Conservation (phyloP, 345 rosid genomes). For the Citrus sp. region DNA sequence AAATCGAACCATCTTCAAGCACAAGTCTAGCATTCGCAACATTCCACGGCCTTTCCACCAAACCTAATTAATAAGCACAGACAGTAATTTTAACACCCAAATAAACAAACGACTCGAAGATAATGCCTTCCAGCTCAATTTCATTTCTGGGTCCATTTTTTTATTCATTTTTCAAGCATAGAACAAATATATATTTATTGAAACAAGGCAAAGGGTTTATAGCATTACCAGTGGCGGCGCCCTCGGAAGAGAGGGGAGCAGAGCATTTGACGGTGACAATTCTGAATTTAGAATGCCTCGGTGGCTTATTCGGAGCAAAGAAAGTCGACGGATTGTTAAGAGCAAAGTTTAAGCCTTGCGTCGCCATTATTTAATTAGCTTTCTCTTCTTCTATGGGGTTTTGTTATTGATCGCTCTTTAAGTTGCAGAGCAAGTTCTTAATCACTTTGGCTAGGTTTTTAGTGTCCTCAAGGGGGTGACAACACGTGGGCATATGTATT, state of each 20-base stretch:
- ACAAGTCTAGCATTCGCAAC: conserved; percentile 81
- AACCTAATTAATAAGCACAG: conserved; percentile 20
- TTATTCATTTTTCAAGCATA: too few species aligned
- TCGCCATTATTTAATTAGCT: conserved; percentile 21
- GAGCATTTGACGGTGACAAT: conserved; percentile 51
- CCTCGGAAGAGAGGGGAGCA: conserved; percentile 37
- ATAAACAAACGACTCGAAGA: neutral
- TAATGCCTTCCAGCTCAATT: too few species aligned
- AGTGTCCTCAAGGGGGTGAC: too few species aligned
- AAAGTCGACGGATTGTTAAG: conserved; percentile 9
- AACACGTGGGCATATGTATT: too few species aligned
- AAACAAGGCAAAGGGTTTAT: neutral
- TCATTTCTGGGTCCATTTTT: neutral
- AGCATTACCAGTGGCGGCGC: conserved; percentile 47
- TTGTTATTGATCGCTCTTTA: too few species aligned
- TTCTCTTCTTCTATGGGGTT: neutral
- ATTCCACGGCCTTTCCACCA: conserved; percentile 83
- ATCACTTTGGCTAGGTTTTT: too few species aligned
- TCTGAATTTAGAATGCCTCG: conserved; percentile 22
- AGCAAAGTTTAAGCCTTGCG: conserved; percentile 15
- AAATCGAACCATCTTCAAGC: conserved; percentile 86
- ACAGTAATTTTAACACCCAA: neutral
- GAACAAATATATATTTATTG: neutral
- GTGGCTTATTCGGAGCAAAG: neutral
- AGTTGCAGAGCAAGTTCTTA: too few species aligned